Evolutionary conservation across 2,329 filamentous ascomycete species (phyloP).

Genomic region (Emmonsia crescens): DNA sequence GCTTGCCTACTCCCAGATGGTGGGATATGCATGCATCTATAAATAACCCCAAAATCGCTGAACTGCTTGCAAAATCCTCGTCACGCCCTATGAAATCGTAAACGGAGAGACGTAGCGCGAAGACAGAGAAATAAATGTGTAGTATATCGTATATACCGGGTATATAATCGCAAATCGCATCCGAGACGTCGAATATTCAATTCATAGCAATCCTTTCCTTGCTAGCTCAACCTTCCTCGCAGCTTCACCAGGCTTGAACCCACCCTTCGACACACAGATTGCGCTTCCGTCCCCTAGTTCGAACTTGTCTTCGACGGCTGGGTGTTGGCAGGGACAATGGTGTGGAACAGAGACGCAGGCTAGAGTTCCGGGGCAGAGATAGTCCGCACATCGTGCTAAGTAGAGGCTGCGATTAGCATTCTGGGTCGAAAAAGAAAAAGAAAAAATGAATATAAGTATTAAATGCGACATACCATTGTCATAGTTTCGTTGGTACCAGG

Average conservation of each 20-base stretch:
- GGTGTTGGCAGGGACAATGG: slow-evolving; percentile 88
- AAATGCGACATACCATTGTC: slow-evolving; percentile 9
- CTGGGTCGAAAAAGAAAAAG: slow-evolving; percentile 11
- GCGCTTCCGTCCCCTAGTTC: slow-evolving; percentile 43
- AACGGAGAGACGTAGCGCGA: not conserved
- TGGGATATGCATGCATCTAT: not conserved
- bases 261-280: slow-evolving; percentile 39
- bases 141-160: not conserved
- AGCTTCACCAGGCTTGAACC: slow-evolving; percentile 37
- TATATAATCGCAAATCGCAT: not conserved
- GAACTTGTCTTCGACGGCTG: slow-evolving; percentile 64
- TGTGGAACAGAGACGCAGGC: slow-evolving; percentile 94
- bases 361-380: slow-evolving; percentile 87
- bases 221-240: slow-evolving; percentile 40
- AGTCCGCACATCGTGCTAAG: slow-evolving; percentile 76
- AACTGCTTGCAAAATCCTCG: not conserved
- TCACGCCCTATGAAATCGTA: not conserved
- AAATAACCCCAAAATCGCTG: not conserved
- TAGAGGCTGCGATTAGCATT: slow-evolving; percentile 14
- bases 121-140: not conserved
- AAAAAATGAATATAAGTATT: not conserved
- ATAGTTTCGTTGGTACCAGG: slow-evolving; percentile 55
- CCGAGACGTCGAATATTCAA: not conserved
- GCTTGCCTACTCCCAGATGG: not conserved
- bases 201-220: slow-evolving; percentile 38